Percentiles rank a stretch among this genome's conserved stretches.
Evolutionary conservation across 2,329 filamentous ascomycete species (phyloP).

Genomic region (Xylaria sp.): DNA sequence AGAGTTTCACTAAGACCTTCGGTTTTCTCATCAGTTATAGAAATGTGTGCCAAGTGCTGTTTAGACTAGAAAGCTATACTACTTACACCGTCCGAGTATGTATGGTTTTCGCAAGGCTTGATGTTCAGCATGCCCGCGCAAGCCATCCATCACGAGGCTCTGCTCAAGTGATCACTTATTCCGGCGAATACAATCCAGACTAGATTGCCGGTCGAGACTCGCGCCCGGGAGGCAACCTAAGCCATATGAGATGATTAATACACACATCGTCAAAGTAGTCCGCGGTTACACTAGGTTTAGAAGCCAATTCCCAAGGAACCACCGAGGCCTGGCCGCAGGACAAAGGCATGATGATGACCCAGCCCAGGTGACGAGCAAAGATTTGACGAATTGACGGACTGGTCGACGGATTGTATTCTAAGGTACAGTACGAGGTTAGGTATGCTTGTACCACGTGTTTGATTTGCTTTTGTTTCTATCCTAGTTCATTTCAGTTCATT

Average conservation of each 20-base stretch:
- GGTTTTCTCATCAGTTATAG: background rate
- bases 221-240: background rate
- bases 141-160: constrained; percentile 9
- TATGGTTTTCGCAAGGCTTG: background rate
- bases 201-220: constrained; percentile 20
- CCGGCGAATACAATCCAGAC: background rate
- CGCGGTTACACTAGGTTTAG: background rate
- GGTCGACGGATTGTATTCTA: background rate
- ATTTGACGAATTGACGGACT: background rate
- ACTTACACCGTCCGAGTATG: background rate
- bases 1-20: background rate
- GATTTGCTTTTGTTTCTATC: background rate
- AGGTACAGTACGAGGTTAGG: constrained; percentile 3
- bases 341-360: background rate
- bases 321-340: constrained; percentile 16
- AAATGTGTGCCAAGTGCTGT: background rate
- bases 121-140: background rate
- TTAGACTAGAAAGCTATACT: background rate
- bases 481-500: constrained; percentile 1
- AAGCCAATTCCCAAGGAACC: background rate
- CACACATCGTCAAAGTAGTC: background rate
- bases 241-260: background rate
- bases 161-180: constrained; percentile 10
- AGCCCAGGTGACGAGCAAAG: constrained; percentile 9
- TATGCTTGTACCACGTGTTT: background rate